Base-by-base conservation (phyloP, 768 basidiomycete species). In the Boletus sp. region DNA sequence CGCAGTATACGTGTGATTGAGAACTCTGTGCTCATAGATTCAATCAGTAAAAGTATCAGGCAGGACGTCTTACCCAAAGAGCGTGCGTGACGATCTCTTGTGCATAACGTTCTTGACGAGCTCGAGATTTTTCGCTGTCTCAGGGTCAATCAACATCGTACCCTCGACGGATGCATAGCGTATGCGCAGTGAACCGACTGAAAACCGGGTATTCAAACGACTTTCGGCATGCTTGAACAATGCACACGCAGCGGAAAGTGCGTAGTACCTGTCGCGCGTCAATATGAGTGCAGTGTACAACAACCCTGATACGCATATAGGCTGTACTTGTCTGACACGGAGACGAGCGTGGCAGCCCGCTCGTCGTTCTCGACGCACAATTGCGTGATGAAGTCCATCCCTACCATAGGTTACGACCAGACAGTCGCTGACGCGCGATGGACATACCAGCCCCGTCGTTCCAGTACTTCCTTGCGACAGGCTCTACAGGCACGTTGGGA, bases 61-160 rank as follows among this genome's bases (percentile, higher is more conserved):
- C 24, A 50, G 37, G 33, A 17, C 1, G 9, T 14, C 57, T 46
- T 67, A 92, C 94, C 91, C 87, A 73, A 90, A 90, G 0, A 97
- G 75, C 0, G 91, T 92, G 70, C 92, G 85, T 2, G 76, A 66
- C 0, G 85, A 87, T 69, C 84, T 91, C 63, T 82, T 85, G 46
- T 74, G 75, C 5, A 83, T 68, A 65, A 85, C 80, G 67, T 95
- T 98, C 9, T 78, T 83, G 15, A 96, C 89, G 2, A 99, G 78
- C 67, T 99, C 97, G 7, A 99, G 80, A 68, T 96, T 94, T 41
- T 83, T 82, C 3, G 86, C 91, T 0, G 90, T 94, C 58, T 94
- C 94, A 0, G 86, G 80, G 67, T 98, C 97, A 60, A 99, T 89
- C 81, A 97, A 82, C 89, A 98, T 91, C 0, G 92, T 95, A 0